phyloP scores from a whole-genome alignment of 345 rosid genomes.

The Eucalyptus decipiens region DNA sequence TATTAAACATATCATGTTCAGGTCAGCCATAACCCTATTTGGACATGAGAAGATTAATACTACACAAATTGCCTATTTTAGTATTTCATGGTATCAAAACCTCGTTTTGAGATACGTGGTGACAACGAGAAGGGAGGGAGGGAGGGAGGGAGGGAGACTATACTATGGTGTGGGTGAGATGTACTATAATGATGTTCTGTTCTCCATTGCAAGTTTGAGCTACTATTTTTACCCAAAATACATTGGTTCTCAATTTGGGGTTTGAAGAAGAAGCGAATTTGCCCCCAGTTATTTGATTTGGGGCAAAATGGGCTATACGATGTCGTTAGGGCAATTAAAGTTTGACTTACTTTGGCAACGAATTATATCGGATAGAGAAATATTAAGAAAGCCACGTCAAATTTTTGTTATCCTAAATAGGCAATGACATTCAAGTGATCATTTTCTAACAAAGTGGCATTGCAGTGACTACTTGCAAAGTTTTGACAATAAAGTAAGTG shows the following conservation, averaged over 20 bases:
- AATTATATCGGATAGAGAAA: neutral
- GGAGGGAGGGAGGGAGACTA: neutral
- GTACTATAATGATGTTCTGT: neutral
- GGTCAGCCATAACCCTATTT: neutral
- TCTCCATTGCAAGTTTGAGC: neutral
- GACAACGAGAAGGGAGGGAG: no score
- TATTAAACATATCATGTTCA: neutral
- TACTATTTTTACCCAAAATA: neutral
- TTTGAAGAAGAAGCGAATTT: neutral
- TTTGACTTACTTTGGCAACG: neutral
- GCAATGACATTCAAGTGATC: neutral
- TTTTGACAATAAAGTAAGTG: neutral
- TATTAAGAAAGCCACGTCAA: neutral
- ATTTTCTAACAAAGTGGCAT: neutral
- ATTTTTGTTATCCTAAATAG: neutral
- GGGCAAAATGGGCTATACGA: neutral
- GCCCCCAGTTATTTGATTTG: neutral
- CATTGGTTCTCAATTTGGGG: neutral
- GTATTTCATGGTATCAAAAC: neutral
- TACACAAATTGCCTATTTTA: neutral
- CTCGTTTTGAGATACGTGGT: neutral
- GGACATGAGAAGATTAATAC: neutral
- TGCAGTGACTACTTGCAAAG: neutral
- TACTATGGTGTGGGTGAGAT: neutral
- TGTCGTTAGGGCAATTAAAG: neutral